Conservation (phyloP, 345 rosid genomes). For the Isatis tinctoria region DNA sequence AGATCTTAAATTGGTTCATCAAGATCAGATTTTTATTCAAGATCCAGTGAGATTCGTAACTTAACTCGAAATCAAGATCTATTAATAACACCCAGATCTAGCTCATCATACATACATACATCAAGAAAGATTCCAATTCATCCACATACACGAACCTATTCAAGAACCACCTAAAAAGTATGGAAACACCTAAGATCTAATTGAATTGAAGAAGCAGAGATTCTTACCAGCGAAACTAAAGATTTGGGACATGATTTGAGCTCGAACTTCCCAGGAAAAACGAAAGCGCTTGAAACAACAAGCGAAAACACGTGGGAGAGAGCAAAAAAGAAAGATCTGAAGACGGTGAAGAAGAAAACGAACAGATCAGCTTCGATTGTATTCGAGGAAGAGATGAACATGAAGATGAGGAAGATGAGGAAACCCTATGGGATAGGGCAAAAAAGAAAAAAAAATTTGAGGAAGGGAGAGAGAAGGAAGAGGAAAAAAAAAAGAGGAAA, state of each 20-base stretch:
- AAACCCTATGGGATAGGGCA: conserved; percentile 90
- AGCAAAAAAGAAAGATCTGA: conserved; percentile 62
- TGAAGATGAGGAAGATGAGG: conserved; percentile 30
- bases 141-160: background rate
- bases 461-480: conserved; percentile 35
- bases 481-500: conserved; percentile 19
- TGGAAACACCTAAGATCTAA: background rate
- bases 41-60: background rate
- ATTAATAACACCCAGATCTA: conserved; percentile 3
- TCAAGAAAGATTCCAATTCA: background rate
- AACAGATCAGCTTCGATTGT: background rate
- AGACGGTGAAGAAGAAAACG: no score
- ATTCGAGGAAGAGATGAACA: conserved; percentile 4
- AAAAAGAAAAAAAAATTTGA: conserved; percentile 49
- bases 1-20: no score
- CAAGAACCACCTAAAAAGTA: background rate
- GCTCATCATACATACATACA: no score
- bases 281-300: conserved; percentile 32
- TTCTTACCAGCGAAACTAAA: conserved; percentile 55
- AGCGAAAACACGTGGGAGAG: conserved; percentile 71
- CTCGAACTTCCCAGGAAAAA: conserved; percentile 50
- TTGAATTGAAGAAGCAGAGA: background rate
- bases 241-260: conserved; percentile 73
- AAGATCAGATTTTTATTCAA: background rate
- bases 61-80: background rate